Percentiles rank a stretch among this genome's conserved stretches.
Conservation (phyloP, 1,284 basidiomycete species). For the Wallemia hederae region DNA sequence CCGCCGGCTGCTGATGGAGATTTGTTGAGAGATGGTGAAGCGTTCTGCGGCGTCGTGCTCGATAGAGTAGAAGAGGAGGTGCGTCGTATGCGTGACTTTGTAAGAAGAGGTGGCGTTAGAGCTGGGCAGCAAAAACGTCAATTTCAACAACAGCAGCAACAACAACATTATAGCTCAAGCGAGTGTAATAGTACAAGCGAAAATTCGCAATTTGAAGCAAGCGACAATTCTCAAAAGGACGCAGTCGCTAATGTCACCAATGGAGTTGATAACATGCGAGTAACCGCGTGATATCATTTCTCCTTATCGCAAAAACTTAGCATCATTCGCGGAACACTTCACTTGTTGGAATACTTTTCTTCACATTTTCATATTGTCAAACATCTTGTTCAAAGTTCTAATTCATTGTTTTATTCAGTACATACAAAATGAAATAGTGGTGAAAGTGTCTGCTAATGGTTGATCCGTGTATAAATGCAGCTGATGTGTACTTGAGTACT, state of each 20-base stretch:
- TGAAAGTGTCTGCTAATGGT: not conserved
- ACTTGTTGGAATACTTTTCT: too few relatives aligned
- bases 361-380: too few relatives aligned
- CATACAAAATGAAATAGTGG: not conserved
- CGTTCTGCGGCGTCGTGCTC: not conserved
- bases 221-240: not conserved
- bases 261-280: not conserved
- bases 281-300: not conserved
- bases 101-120: not conserved
- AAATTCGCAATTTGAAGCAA: not conserved
- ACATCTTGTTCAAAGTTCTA: too few relatives aligned
- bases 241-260: not conserved
- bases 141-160: not conserved
- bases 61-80: conserved; percentile 1
- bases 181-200: not conserved
- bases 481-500: not conserved
- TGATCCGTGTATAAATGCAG: not conserved
- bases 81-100: not conserved
- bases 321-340: not conserved
- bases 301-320: too few relatives aligned
- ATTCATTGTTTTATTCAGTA: too few relatives aligned
- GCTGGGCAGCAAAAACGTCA: not conserved
- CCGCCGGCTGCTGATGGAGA: conserved; percentile 7
- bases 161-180: not conserved
- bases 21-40: conserved; percentile 5